Base-by-base conservation (phyloP, 192 early-diverging fungal species). In the Spizellomyces punctatus region DNA sequence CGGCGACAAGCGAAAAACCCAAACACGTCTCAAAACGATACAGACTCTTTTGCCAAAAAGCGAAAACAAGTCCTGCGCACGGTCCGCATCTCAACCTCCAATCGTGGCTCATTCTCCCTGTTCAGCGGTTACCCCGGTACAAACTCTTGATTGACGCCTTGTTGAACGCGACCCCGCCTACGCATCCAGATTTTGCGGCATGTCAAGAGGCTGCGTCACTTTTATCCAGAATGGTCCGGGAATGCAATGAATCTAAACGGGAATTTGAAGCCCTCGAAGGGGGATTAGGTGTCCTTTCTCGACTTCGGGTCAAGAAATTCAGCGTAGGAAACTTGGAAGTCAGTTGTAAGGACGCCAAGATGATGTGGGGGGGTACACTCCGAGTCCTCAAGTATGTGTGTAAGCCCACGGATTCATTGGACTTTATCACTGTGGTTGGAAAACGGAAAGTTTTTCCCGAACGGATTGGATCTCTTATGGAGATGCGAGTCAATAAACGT, bases 51-150 rank as follows among this genome's bases (percentile, higher is more conserved):
- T 63, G 66, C 73, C 45, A 75, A 49, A 75, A 52, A 58, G 78
- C 80, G 70, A 73, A 73, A 48, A 56, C 75, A 49, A 82, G 81
- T 70, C 82, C 86, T 83, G 62, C 81, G 86, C 27, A 36, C 27
- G 27, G 27, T 36, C 27, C 27, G 3, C 27, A 36, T 65, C 81
- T 93, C 60, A 86, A 82, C 36, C 78, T 96, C 36, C 86, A 95
- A 66, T 86, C 91, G 2, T 93, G 90, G 74, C 76, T 96, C 46
- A 81, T 98, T 41, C 81, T 95, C 27, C 96, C 96, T 1, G 85
- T 98, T 16, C 96, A 98, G 78, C 89, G 96, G 7, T 90, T 98
- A 62, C 95, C 95, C 10, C 81, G 95, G 77, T 98, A 65, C 27
- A 43, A 58, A 41, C 57, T 66, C 41, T 27, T 89, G 55, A 71